Percentiles rank a stretch among this genome's conserved stretches.
phyloP scores from a whole-genome alignment of 768 basidiomycete species.

The Pisolithus microcarpus region DNA sequence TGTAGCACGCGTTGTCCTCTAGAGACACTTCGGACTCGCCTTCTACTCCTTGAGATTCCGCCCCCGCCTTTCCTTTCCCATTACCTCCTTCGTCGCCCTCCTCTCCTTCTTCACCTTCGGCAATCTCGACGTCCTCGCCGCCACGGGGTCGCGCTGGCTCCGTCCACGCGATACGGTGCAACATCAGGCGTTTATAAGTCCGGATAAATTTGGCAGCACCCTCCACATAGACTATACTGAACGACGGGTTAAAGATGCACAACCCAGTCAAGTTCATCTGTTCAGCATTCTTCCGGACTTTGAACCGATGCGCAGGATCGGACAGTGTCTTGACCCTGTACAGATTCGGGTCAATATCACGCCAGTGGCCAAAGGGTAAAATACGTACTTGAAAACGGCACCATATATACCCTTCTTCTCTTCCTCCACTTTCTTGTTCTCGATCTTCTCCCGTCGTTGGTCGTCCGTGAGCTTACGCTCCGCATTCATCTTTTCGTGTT shows the following conservation, averaged over 20 bases:
- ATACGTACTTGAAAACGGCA: slow-evolving; percentile 83
- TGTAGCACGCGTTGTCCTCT: slow-evolving; percentile 80
- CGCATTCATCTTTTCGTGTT: slow-evolving; percentile 89
- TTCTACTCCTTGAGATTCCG: slow-evolving; percentile 18
- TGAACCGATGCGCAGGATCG: slow-evolving; percentile 93
- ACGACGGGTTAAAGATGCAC: slow-evolving; percentile 84
- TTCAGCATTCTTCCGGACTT: slow-evolving; percentile 94
- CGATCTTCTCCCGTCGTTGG: slow-evolving; percentile 79
- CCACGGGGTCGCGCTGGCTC: slow-evolving; percentile 78
- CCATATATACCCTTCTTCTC: slow-evolving; percentile 80
- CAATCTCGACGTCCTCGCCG: slow-evolving; percentile 63
- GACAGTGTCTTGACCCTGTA: slow-evolving; percentile 74
- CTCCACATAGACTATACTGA: slow-evolving; percentile 90
- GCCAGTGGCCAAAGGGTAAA: not conserved
- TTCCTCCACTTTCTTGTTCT: slow-evolving; percentile 78
- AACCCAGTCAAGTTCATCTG: slow-evolving; percentile 83
- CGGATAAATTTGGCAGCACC: slow-evolving; percentile 81
- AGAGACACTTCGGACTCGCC: slow-evolving; percentile 37
- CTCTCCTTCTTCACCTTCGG: slow-evolving; percentile 41
- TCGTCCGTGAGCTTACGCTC: slow-evolving; percentile 91
- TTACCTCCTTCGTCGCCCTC: slow-evolving; percentile 20
- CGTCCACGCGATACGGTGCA: slow-evolving; percentile 88
- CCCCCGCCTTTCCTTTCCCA: slow-evolving; percentile 27
- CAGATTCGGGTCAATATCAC: not conserved
- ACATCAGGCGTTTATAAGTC: slow-evolving; percentile 82